Percentiles rank a stretch among this genome's conserved stretches.
Conservation (phyloP, 139 green algal genomes). For the Desmodesmus armatus region DNA sequence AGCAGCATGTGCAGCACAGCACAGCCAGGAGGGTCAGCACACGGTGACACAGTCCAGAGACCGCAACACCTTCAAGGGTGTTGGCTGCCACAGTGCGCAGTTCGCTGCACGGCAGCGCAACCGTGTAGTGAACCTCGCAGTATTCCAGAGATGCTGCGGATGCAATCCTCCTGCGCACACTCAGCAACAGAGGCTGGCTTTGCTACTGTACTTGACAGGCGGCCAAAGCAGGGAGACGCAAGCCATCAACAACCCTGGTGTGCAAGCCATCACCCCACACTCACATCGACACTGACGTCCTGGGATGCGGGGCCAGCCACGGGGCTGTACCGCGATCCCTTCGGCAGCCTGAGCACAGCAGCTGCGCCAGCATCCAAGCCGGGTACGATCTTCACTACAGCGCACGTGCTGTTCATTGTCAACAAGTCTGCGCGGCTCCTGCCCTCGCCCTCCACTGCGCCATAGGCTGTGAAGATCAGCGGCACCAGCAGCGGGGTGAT, state of each 20-base stretch:
- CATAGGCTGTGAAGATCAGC: background rate
- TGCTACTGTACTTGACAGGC: background rate
- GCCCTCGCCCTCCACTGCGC: background rate
- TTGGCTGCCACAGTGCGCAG: no score
- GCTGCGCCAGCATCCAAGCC: slow-evolving; percentile 14
- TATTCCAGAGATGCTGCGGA: background rate
- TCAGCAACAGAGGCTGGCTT: background rate
- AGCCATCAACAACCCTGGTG: background rate
- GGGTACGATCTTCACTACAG: slow-evolving; percentile 37
- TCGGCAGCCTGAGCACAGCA: slow-evolving; percentile 42
- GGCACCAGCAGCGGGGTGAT: background rate
- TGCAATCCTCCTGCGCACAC: background rate
- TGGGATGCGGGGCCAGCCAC: slow-evolving; percentile 38
- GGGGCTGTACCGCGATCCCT: slow-evolving; percentile 50
- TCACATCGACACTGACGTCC: no score
- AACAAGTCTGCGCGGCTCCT: background rate
- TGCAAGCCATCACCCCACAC: no score
- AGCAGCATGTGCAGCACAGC: background rate
- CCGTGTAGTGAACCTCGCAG: background rate
- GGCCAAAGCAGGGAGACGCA: background rate
- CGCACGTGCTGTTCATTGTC: slow-evolving; percentile 37
- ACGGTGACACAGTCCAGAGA: no score
- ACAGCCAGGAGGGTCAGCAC: background rate
- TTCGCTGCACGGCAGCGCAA: no score
- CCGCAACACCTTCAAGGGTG: background rate